Conservation (phyloP, 2,329 filamentous ascomycete genomes). For the Colletotrichum salicis region DNA sequence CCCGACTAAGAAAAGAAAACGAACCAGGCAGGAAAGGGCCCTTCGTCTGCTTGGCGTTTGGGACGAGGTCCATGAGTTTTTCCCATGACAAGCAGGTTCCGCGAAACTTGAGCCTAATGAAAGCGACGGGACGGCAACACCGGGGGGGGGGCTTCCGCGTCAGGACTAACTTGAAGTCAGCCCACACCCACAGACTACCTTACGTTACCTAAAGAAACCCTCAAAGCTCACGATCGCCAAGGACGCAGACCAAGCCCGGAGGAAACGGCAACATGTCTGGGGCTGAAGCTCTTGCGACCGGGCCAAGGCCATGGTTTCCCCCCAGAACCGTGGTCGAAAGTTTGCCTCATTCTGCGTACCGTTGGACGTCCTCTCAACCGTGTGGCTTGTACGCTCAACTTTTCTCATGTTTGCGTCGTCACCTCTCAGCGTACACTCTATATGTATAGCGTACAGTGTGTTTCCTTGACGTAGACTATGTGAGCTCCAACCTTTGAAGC, state of each 20-base stretch:
- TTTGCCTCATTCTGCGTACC: not conserved
- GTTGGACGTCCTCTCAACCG: not conserved
- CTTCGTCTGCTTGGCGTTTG: not conserved
- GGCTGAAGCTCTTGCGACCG: slow-evolving; percentile 15
- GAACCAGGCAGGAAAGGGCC: not conserved
- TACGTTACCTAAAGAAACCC: too few relatives aligned
- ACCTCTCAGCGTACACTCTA: not conserved
- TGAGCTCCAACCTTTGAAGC: not conserved
- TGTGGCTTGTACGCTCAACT: not conserved
- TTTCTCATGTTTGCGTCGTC: not conserved
- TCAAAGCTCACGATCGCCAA: not conserved
- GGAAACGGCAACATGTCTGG: slow-evolving; percentile 2
- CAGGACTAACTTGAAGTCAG: not conserved
- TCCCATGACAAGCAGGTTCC: too few relatives aligned
- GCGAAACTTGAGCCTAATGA: not conserved
- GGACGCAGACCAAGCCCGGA: not conserved
- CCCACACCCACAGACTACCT: not conserved
- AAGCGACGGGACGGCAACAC: not conserved
- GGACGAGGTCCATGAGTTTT: too few relatives aligned
- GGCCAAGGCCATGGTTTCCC: slow-evolving; percentile 10
- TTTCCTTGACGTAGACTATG: not conserved
- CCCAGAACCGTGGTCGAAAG: not conserved
- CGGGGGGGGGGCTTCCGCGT: too few relatives aligned
- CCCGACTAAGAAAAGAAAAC: not conserved
- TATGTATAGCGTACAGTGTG: not conserved